Percentiles rank a stretch among this genome's conserved stretches.
Evolutionary conservation across 495 filamentous ascomycete species (phyloP).

Genomic region (Aspergillus carlsbadensis): DNA sequence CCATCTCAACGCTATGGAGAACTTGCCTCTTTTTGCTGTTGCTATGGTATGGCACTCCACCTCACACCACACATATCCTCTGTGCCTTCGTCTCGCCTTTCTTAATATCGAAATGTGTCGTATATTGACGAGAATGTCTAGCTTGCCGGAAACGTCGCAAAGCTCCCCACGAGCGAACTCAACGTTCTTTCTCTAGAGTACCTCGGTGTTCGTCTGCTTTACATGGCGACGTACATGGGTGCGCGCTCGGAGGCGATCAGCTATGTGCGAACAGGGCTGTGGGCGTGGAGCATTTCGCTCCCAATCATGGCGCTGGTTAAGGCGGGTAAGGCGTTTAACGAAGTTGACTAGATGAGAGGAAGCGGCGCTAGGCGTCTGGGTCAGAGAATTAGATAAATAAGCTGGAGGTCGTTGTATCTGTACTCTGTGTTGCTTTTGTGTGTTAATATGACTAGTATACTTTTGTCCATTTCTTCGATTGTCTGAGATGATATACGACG

Average conservation of each 20-base stretch:
- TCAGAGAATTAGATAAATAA: neutral
- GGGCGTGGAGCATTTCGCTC: constrained; percentile 30
- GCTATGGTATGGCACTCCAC: constrained; percentile 22
- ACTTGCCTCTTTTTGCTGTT: constrained; percentile 28
- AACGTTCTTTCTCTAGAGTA: constrained; percentile 26
- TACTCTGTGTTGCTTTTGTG: no score
- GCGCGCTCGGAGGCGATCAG: constrained; percentile 22
- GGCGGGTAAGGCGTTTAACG: constrained; percentile 18
- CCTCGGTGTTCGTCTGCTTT: constrained; percentile 21
- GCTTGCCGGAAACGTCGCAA: constrained; percentile 28
- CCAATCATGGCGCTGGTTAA: constrained; percentile 24
- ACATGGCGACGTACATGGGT: constrained; percentile 28
- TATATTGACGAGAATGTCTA: neutral
- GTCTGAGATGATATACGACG: neutral
- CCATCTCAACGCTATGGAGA: constrained; percentile 31
- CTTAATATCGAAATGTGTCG: no score
- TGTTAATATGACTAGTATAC: no score
- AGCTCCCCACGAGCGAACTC: constrained; percentile 23
- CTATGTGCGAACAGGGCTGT: constrained; percentile 27
- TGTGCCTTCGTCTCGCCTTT: no score
- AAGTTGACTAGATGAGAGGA: neutral
- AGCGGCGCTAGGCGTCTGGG: no score
- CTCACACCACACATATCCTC: neutral
- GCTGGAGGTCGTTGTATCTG: neutral
- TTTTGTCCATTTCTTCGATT: neutral